Base-by-base conservation (phyloP, 129 eudicot genomes). In the Lactuca saligna region DNA sequence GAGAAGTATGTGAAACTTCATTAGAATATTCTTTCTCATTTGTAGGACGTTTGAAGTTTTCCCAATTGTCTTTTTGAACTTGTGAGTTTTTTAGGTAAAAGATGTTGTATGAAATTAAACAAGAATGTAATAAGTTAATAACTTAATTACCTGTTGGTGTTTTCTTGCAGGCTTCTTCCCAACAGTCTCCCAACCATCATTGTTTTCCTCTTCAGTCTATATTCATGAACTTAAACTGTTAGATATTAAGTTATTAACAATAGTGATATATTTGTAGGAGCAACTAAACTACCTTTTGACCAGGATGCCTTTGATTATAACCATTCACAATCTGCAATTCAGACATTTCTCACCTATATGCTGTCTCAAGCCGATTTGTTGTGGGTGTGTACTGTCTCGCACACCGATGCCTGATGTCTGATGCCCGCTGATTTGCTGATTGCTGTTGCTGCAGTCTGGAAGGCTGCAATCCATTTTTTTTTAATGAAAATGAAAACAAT, bases 121-220 rank as follows among this genome's bases (percentile, higher is more conserved):
- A 3, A 46, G n/a, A 46, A 46, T 42, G 12, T 15, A 46, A 12
- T 46, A 46, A 9, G 12, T 8, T 7, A 25, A 56, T 20, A 61
- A 70, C 70, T 67, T 46, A 46, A 46, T 4, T 17, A 91, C 97
- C 94, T 88, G 82, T 57, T 85, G 81, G 35, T 71, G 83, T 55
- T 70, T 81, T 77, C 79, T 86, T 7, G 84, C 61, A 66, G 85
- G 91, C 73, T 82, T 89, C 72, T 82, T 92, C 14, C 81, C 85
- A 39, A 87, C 98, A 10, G 95, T 86, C 81, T 89, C 88, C 98
- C 98, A 92, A 37, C 91, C 96, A 78, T 88, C 98, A 25, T 70
- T 61, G 54, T 20, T 81, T 49, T 76, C 82, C 65, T 63, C 81
- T 34, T 55, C 83, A 7, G 65, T 79, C 97, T 82, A 83, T 57